A percentile compares a stretch with the other conserved stretches of the same genome.
phyloP scores from a whole-genome alignment of 164 flowering plant genomes.

The Chimonanthus praecox region DNA sequence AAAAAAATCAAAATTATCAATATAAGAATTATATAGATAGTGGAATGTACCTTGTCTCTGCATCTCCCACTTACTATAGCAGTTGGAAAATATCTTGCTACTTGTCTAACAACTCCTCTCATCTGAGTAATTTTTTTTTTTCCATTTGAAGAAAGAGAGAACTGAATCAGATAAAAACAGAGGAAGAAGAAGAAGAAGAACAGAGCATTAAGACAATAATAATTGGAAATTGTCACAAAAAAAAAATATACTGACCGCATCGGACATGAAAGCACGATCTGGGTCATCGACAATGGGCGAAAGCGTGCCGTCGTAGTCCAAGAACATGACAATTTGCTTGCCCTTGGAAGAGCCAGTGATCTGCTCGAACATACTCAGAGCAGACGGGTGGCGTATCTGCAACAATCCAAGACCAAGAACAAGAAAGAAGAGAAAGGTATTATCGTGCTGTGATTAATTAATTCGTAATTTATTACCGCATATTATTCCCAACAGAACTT shows the following conservation, averaged over 20 bases:
- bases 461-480: not conserved
- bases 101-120: constrained; percentile 55
- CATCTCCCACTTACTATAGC: constrained; percentile 84
- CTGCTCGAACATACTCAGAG: constrained; percentile 63
- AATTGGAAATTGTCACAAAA: not conserved
- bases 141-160: not conserved
- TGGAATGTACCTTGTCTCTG: constrained; percentile 62
- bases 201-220: not conserved
- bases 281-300: constrained; percentile 89
- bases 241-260: constrained; percentile 21
- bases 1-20: not conserved
- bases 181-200: not conserved
- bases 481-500: not conserved
- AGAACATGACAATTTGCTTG: constrained; percentile 75
- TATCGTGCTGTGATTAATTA: too few relatives aligned
- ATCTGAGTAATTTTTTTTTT: constrained; percentile 33
- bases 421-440: not conserved
- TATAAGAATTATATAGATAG: not conserved
- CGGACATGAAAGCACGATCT: constrained; percentile 81
- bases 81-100: constrained; percentile 69
- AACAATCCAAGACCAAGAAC: not conserved
- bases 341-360: constrained; percentile 60
- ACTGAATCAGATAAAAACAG: not conserved
- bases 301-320: constrained; percentile 89
- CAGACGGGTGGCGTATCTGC: constrained; percentile 70